Base-by-base conservation (phyloP, 2,329 filamentous ascomycete genomes). In the Claviceps fusiformis region DNA sequence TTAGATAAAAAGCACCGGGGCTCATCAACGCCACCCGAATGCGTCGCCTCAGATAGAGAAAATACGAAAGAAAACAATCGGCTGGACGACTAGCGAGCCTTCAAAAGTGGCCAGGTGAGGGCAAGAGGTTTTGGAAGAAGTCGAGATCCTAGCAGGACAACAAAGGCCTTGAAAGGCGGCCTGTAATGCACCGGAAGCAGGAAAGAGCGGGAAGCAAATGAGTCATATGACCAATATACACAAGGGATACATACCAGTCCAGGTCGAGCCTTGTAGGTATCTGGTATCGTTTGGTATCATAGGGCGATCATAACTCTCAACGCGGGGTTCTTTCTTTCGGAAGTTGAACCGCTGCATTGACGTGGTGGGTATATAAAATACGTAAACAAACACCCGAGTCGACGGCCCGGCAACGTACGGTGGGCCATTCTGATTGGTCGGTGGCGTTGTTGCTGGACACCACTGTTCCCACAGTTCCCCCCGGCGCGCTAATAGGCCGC, bases 361-460 rank as follows among this genome's bases (percentile, higher is more conserved):
- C 33, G 50, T 51, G 57, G 47, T 51, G 53, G 54, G 17, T 41
- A 41, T 9, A 17, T 17, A 41, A 41, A 24, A 45, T 54, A 59
- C 50, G 60, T 62, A 62, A 62, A 62, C 60, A 62, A 62, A 62
- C 56, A 58, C 39, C 56, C 50, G 49, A 55, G 53, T 48, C 46
- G 54, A 56, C 61, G 50, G 55, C 61, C 60, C 56, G 58, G 61
- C 61, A 62, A 62, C 61, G 58, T 27, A 31, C n/a, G 4, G 19
- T 27, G 37, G 13, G 29, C n/a, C 24, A 27, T 15, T 27, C 13
- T 55, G 47, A 41, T 57, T 55, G 50, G 54, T 31, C 50, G 50
- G 10, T 3, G 35, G 11, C 15, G 27, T 9, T 31, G 29, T 10
- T 31, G 46, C 7, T n/a, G 9, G 29, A 7, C 29, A 3, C 10